phyloP scores from a whole-genome alignment of 805 yeast genomes.

The Cyberlindnera bimundalis region DNA sequence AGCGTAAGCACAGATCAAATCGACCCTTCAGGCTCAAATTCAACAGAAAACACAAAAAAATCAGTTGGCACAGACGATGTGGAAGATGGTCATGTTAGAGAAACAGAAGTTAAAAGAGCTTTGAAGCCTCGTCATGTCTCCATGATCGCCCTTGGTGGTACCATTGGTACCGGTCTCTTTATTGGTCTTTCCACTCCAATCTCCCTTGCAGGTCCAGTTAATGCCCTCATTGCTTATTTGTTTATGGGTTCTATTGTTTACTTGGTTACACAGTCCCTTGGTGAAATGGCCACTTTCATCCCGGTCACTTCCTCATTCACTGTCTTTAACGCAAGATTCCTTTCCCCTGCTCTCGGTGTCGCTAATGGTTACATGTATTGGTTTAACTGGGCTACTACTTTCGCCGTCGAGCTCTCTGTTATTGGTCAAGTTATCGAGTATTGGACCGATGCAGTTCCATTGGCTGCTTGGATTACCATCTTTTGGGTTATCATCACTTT shows the following conservation, averaged over 20 bases:
- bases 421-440: slow-evolving; percentile 61
- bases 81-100: slow-evolving; percentile 21
- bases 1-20: background rate
- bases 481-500: slow-evolving; percentile 57
- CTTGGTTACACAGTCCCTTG: slow-evolving; percentile 65
- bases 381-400: slow-evolving; percentile 77
- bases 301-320: slow-evolving; percentile 68
- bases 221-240: slow-evolving; percentile 58
- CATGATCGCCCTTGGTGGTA: slow-evolving; percentile 78
- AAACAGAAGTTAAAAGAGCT: slow-evolving; percentile 51
- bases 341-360: slow-evolving; percentile 67
- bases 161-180: slow-evolving; percentile 76
- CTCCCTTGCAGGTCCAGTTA: slow-evolving; percentile 62
- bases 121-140: slow-evolving; percentile 67
- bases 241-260: slow-evolving; percentile 66
- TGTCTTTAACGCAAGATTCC: slow-evolving; percentile 62
- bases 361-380: slow-evolving; percentile 73
- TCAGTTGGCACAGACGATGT: slow-evolving; percentile 7
- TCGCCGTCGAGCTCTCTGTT: slow-evolving; percentile 70
- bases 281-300: slow-evolving; percentile 79
- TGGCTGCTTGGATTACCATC: slow-evolving; percentile 69
- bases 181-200: slow-evolving; percentile 59
- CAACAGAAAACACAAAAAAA: slow-evolving; percentile 6
- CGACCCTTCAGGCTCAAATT: slow-evolving; percentile 3
- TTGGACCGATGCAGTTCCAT: slow-evolving; percentile 69